Evolutionary conservation across 441 rosid species (phyloP).

Genomic region (Capsella rubella): DNA sequence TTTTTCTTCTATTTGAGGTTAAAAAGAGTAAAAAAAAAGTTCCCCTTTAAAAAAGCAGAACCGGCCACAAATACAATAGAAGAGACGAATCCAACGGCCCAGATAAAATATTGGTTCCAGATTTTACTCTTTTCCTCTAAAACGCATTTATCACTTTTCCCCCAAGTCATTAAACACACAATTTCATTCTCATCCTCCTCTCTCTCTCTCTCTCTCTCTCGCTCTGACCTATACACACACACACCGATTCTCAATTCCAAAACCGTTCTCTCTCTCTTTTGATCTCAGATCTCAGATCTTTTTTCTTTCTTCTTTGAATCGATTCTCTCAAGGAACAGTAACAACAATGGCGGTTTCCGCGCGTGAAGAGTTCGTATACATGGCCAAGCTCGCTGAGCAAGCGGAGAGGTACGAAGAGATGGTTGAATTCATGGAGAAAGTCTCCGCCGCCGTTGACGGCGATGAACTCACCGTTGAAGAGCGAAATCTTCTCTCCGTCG

Average conservation of each 20-base stretch:
- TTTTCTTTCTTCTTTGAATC: conserved; percentile 5
- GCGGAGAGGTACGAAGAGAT: conserved; percentile 83
- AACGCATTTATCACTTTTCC: conserved; percentile 36
- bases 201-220: conserved; percentile 13
- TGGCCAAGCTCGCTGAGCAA: conserved; percentile 81
- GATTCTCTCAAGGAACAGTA: background rate
- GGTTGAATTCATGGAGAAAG: conserved; percentile 85
- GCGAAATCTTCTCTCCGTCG: conserved; percentile 78
- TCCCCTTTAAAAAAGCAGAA: conserved; percentile 27
- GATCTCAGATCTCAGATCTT: conserved; percentile 38
- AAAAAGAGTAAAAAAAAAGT: background rate
- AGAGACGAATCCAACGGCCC: conserved; percentile 63
- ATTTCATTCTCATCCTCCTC: background rate
- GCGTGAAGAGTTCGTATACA: conserved; percentile 76
- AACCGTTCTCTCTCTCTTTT: conserved; percentile 16
- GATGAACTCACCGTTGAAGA: conserved; percentile 76
- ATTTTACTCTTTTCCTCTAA: conserved; percentile 40
- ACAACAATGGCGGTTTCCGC: conserved; percentile 52
- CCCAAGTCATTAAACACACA: conserved; percentile 34
- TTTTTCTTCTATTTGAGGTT: background rate
- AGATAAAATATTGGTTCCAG: conserved; percentile 46
- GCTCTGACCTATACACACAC: conserved; percentile 1
- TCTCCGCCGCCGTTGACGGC: conserved; percentile 57
- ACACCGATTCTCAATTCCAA: conserved; percentile 29
- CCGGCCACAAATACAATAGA: conserved; percentile 18